Evolutionary conservation across 257 asterid genomes (phyloP).

Genomic region (Solanum piurae): DNA sequence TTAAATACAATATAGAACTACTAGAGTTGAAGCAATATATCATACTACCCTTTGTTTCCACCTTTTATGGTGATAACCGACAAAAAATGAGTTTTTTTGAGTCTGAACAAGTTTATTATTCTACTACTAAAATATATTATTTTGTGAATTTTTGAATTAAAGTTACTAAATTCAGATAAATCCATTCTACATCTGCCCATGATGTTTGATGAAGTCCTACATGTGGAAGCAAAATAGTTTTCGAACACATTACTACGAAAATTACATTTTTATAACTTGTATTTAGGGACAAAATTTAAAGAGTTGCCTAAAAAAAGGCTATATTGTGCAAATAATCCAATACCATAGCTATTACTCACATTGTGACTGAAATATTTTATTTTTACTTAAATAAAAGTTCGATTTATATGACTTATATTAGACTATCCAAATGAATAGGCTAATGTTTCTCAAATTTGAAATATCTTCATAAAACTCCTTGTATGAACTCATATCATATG

Average conservation of each 20-base stretch:
- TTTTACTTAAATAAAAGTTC: background rate
- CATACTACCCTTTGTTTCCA: background rate
- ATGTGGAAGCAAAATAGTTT: background rate
- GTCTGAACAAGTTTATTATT: background rate
- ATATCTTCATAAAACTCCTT: background rate
- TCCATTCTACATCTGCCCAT: background rate
- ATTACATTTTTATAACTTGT: background rate
- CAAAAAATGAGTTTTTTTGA: background rate
- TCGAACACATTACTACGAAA: background rate
- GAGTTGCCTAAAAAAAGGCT: background rate
- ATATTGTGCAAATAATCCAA: background rate
- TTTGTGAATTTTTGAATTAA: background rate
- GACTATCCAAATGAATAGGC: background rate
- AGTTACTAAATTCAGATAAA: background rate
- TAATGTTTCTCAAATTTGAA: background rate
- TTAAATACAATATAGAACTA: background rate
- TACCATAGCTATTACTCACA: background rate
- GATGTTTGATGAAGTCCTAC: background rate
- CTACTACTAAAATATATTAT: background rate
- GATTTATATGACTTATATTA: background rate
- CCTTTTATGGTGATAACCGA: background rate
- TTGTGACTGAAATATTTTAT: background rate
- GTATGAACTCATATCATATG: background rate
- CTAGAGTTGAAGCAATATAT: background rate
- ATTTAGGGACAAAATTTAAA: background rate